Base-by-base conservation (phyloP, 768 basidiomycete genomes). In the Filobasidium floriforme region DNA sequence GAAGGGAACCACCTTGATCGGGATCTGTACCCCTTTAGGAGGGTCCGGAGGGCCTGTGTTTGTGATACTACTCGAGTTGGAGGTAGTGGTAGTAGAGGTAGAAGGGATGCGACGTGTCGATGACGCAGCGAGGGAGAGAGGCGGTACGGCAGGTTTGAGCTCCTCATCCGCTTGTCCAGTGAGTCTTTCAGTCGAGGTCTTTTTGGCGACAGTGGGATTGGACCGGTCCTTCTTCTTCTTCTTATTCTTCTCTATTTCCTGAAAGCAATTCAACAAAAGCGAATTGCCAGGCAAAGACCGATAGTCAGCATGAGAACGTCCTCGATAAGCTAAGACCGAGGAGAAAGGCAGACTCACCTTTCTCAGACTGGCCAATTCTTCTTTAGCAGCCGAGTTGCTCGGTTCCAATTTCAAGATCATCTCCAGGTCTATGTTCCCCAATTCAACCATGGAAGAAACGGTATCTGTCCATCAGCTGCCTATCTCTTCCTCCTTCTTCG, bases 351-450 rank as follows among this genome's bases (percentile, higher is more conserved):
- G 66, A 6, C 41, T 61, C 18, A 61, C 26, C 41, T 79, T 77
- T 0, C 80, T 78, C 0, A 88, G 78, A 28, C 82, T 85, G 9
- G 75, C 77, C 57, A 90, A 76, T 75, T 92, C 90, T 19, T 83
- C 80, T 73, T 83, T 84, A 0, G 88, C 84, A 5, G 85, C 79
- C 6, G 79, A 79, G 71, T 92, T 90, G 0, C 80, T 69, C 1
- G 89, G 85, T 65, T 92, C 90, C 0, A 88, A 72, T 44, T 79
- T 79, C 24, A 87, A 76, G 1, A 86, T 85, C 15, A 81, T 79
- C 40, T 80, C 75, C 32, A 92, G 80, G 73, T 92, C 91, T 92
- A 65, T 22, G 6, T 57, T 57, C 5, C 46, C 3, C 5, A 22
- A 6, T 60, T 19, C 59, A n/a, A 37, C 46, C 28, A 62, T 40